Evolutionary conservation across 345 rosid species (phyloP), one percentile per base, ranked within the genome.

Genomic region (Passiflora organensis): DNA sequence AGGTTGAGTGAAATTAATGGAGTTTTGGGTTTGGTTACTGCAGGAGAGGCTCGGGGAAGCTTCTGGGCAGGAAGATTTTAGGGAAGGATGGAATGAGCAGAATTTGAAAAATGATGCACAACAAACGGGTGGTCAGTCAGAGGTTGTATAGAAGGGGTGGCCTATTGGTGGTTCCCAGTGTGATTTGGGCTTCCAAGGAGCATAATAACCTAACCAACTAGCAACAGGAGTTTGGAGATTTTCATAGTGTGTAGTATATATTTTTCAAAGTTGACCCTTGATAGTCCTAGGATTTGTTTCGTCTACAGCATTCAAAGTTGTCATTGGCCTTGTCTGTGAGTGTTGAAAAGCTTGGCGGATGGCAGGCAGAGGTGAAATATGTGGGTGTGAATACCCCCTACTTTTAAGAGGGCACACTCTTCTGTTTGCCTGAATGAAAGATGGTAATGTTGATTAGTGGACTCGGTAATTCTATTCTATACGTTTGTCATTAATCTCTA

Each of bases 31-130:
- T 41, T 37, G 45, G 39, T 24, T 6, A 14, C 38, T 75, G 74
- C 79, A 91, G 97, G 95, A 82, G 66, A 88, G 79, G 58, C 83
- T 91, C 13, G 78, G 78, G 57, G 82, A 87, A 64, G 53, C 66
- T 66, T 80, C 86, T 24, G 59, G 60, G 23, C 79, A 68, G 2
- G 91, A 82, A 66, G 87, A 77, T 45, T 66, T 53, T 19, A 76
- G 71, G 60, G 63, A 73, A 32, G 80, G 71, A 51, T 74, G 74
- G 67, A 74, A 73, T 16, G 81, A 69, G 51, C 81, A 77, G 66
- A 61, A 68, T 42, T 48, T 58, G 56, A 74, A 58, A 69, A 62
- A 67, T 1, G 85, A 80, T 46, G 51, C 63, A 38, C 52, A 56
- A 53, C 66, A 51, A 28, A 28, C 3, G 64, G 38, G 24, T 22